A percentile compares a stretch with the other conserved stretches of the same genome.
phyloP scores from a whole-genome alignment of 192 early-diverging fungal genomes.

The Rhizophagus prolifer region DNA sequence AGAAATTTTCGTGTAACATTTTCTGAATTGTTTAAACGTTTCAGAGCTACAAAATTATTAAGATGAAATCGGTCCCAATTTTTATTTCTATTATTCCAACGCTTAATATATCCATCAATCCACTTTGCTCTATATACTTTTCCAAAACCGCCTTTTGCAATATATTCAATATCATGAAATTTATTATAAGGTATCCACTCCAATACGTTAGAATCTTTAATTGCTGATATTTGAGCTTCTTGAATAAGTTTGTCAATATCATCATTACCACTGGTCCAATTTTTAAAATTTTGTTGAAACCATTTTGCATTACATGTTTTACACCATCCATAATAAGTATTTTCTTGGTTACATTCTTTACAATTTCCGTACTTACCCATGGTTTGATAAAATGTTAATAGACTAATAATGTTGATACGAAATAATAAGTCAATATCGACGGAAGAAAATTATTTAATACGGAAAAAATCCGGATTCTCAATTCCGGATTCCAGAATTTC shows the following conservation, averaged over 20 bases:
- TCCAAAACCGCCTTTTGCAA: constrained; percentile 2
- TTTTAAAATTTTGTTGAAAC: too few relatives aligned
- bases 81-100: background rate
- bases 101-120: background rate
- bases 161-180: background rate
- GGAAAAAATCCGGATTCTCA: too few relatives aligned
- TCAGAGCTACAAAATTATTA: background rate
- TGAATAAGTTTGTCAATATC: background rate
- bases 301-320: background rate
- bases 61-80: background rate
- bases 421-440: too few relatives aligned
- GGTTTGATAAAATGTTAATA: too few relatives aligned
- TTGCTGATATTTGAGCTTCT: background rate
- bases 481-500: too few relatives aligned
- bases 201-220: background rate
- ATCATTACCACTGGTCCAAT: background rate
- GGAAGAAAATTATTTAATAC: too few relatives aligned
- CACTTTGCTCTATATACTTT: constrained; percentile 16
- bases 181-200: background rate
- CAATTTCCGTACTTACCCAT: too few relatives aligned
- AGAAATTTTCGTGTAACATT: background rate
- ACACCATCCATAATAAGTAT: background rate
- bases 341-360: background rate
- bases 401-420: too few relatives aligned
- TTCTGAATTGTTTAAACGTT: background rate